Base-by-base conservation (phyloP, 2,329 filamentous ascomycete genomes). In the Claviceps cyperi region DNA sequence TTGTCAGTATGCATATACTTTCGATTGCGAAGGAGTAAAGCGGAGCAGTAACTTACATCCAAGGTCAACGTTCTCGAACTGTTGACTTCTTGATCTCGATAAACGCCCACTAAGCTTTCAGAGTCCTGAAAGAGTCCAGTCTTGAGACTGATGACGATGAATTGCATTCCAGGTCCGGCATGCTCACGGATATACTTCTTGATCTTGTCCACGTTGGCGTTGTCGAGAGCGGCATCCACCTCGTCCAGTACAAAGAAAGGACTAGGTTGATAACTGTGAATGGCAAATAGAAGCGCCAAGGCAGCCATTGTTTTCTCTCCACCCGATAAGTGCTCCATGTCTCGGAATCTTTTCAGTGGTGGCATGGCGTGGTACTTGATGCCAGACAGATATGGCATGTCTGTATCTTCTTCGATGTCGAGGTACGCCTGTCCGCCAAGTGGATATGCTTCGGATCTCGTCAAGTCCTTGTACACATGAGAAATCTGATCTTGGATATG, bases 331-430 rank as follows among this genome's bases (percentile, higher is more conserved):
- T 96, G 92, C 66, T 98, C 92, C 92, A 98, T 98, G 66, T 98
- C 94, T 59, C 92, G 80, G 78, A 98, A 98, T 44, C 92, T 88
- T 71, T 98, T 98, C 54, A 96, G 80, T 1, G 92, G 92, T 19
- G 92, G 92, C 90, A 97, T 98, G 54, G 92, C 94, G 64, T 97
- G 90, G 68, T 98, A 98, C 63, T 95, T 96, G 68, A 98, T 89
- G 35, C 92, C 92, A 40, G 86, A 88, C 4, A 96, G 78, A 65
- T 97, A 98, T 0, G 92, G 92, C 61, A 94, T 91, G 55, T 95
- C 89, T n/a, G 84, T 86, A 64, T 98, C 91, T 64, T 95, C 90
- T 64, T 84, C 80, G 52, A 94, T 90, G 62, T 96, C 90, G 46
- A 98, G 81, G 62, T 95, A 95, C 1, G 80, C 80, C 64, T 82